These are phyloP conservation scores for Phytopythium aichiense DNA, from an alignment of 352 stramenopile genomes.

Conservation along the genomic window DNA sequence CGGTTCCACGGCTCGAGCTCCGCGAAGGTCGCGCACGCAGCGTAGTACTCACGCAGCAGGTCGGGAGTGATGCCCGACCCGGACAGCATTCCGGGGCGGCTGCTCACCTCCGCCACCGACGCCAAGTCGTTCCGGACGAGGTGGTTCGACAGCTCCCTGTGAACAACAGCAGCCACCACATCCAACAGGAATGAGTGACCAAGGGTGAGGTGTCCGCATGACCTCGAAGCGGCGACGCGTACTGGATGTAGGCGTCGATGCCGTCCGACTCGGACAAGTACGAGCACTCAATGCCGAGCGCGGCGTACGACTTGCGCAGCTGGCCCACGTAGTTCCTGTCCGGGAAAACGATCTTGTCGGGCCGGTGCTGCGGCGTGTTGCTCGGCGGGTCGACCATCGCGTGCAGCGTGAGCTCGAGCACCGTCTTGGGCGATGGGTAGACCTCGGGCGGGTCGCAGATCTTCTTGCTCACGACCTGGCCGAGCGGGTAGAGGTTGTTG, in stretches of 20 bases:
- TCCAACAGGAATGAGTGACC: neutral
- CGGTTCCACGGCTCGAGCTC: conserved; percentile 61
- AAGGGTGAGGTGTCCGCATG: neutral
- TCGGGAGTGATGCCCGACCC: conserved; percentile 51
- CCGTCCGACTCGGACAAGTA: conserved; percentile 83
- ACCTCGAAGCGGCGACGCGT: conserved; percentile 9
- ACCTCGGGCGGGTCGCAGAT: conserved; percentile 79
- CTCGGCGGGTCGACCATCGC: conserved; percentile 75
- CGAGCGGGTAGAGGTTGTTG: conserved; percentile 84
- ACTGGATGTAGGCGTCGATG: conserved; percentile 83
- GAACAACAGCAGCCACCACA: neutral
- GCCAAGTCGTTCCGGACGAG: conserved; percentile 81
- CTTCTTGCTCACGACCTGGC: conserved; percentile 84
- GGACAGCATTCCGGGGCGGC: conserved; percentile 57
- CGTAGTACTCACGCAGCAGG: conserved; percentile 56
- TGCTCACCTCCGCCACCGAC: conserved; percentile 70
- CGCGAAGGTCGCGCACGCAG: conserved; percentile 59
- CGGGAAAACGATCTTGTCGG: conserved; percentile 84
- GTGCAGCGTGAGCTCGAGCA: conserved; percentile 69
- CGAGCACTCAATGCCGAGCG: conserved; percentile 79
- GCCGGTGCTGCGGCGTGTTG: conserved; percentile 70
- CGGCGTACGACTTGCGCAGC: conserved; percentile 69
- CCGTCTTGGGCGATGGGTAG: conserved; percentile 62
- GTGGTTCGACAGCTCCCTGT: conserved; percentile 73
- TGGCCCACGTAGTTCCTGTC: conserved; percentile 75